Base-by-base conservation (phyloP, 192 early-diverging fungal species). In the Coemansia sp. region DNA sequence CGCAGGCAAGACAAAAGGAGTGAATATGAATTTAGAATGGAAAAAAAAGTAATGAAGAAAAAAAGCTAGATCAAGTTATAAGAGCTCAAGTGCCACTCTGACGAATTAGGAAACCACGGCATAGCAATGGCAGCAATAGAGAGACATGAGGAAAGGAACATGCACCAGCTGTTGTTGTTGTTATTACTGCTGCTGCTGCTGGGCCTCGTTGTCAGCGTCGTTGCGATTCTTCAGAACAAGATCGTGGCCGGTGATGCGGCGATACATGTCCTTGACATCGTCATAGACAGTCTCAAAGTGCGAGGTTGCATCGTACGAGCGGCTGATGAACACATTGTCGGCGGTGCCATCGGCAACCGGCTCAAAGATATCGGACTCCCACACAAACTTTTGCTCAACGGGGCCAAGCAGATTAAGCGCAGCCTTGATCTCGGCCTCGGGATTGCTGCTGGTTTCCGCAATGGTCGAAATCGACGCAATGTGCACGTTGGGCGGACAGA, bases 251-350 rank as follows among this genome's bases (percentile, higher is more conserved):
- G 91, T 91, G 59, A 91, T 75, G 50, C 92, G 91, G 65, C 85
- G 85, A 85, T 98, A 99, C 57, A 99, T 85, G 74, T 90, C 86
- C 86, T 95, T 93, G 56, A 99, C 95, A 74, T 99, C 98, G 56
- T 93, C 90, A 76, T 93, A 96, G 38, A 97, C 92, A 55, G 98
- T 95, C 84, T 95, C 98, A 89, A 98, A 99, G 88, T 99, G 97
- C 46, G 93, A 95, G 25, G 97, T 96, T 41, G 98, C 94, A 85
- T 99, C 98, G 81, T 98, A 99, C 20, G 94, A 96, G 69, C 92
- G 91, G 69, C 93, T 92, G 58, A 99, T 86, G 80, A 90, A 99
- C 50, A 96, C 90, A 63, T 91, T 85, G 67, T 97, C 94, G 10
- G 72, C 67, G 14, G 74, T 89, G 55, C 97, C 97, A 67, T 97